These are phyloP conservation scores for Citrus trifoliata DNA, from an alignment of 345 rosid species.

Conservation along the genomic window DNA sequence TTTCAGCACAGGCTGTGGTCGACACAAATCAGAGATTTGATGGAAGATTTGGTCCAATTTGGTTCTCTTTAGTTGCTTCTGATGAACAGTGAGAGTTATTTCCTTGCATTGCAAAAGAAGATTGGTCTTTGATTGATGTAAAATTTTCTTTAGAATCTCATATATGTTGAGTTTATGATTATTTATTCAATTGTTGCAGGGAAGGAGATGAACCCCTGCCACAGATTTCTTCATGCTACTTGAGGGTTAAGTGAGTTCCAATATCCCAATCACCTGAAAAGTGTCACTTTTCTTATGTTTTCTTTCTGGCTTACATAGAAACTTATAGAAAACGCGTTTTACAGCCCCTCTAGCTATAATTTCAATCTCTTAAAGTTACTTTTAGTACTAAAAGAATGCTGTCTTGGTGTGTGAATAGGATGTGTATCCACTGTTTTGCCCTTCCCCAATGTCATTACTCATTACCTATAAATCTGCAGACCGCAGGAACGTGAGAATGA, in stretches of 20 bases:
- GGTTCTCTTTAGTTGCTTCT: constrained; percentile 47
- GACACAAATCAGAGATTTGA: constrained; percentile 23
- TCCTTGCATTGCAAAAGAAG: neutral
- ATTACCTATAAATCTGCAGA: neutral
- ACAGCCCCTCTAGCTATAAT: neutral
- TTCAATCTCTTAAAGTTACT: no score
- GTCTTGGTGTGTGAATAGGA: neutral
- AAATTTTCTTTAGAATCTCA: neutral
- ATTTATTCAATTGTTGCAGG: constrained; percentile 29
- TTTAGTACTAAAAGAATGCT: neutral
- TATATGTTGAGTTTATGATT: constrained; percentile 11
- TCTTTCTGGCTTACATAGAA: neutral
- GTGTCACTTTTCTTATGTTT: neutral
- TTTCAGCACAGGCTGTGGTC: constrained; percentile 26
- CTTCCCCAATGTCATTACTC: neutral
- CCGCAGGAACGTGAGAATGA: neutral
- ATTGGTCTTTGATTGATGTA: constrained; percentile 1
- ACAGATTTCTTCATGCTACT: constrained; percentile 42
- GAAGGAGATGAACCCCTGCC: constrained; percentile 33
- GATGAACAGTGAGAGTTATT: constrained; percentile 31
- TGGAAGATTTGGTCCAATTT: constrained; percentile 27
- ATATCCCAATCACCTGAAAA: neutral
- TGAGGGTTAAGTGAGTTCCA: constrained; percentile 46
- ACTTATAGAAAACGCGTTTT: neutral
- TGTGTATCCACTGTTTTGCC: neutral